A percentile compares a stretch with the other conserved stretches of the same genome.
Conservation (phyloP, 495 filamentous ascomycete species). For the Hypomontagnella monticulosa region DNA sequence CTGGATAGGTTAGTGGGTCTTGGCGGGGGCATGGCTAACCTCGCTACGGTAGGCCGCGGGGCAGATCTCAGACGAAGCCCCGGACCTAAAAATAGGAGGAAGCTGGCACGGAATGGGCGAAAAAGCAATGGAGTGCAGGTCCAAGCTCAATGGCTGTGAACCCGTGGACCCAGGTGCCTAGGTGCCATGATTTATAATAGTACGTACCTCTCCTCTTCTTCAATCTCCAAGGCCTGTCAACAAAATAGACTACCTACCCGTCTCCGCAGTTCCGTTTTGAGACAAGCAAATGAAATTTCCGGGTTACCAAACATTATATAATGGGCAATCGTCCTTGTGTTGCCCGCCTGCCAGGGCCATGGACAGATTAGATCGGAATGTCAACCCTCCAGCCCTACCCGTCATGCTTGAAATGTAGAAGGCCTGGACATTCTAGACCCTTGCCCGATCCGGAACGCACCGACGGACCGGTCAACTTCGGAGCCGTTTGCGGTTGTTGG, state of each 20-base stretch:
- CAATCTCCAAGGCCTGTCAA: not conserved
- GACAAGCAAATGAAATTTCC: slow-evolving; percentile 14
- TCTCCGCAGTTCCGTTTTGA: not conserved
- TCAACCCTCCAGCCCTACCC: slow-evolving; percentile 16
- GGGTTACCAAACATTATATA: slow-evolving; percentile 6
- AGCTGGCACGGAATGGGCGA: too few relatives aligned
- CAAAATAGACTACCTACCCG: not conserved
- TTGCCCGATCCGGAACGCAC: slow-evolving; percentile 35
- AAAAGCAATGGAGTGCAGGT: too few relatives aligned
- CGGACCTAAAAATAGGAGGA: slow-evolving; percentile 40
- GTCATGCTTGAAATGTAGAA: slow-evolving; percentile 11
- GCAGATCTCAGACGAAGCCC: slow-evolving; percentile 10
- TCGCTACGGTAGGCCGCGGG: slow-evolving; percentile 24
- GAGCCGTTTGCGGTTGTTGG: slow-evolving; percentile 12
- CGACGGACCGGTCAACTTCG: slow-evolving; percentile 31
- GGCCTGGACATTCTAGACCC: slow-evolving; percentile 10
- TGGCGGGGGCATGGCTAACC: slow-evolving; percentile 18
- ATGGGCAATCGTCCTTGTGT: not conserved
- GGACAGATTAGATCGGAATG: not conserved
- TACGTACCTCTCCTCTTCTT: slow-evolving; percentile 5
- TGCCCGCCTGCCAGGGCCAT: slow-evolving; percentile 10
- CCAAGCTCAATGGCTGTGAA: not conserved
- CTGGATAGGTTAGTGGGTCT: slow-evolving; percentile 18
- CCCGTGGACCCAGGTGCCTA: too few relatives aligned
- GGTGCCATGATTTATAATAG: slow-evolving; percentile 1